A percentile compares a stretch with the other conserved stretches of the same genome.
phyloP scores from a whole-genome alignment of 1,284 basidiomycete genomes.

The Phellopilus nigrolimitatus region DNA sequence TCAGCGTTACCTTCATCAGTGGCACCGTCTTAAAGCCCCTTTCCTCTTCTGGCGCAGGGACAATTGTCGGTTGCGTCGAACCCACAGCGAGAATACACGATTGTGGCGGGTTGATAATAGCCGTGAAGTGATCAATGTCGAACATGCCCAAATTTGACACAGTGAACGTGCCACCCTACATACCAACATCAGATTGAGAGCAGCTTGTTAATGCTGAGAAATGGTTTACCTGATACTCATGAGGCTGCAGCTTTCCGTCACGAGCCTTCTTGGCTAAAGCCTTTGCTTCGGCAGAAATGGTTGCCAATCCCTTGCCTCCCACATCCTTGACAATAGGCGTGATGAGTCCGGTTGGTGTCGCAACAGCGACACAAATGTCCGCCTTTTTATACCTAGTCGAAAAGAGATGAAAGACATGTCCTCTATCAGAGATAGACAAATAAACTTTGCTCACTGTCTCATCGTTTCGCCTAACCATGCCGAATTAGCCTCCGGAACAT shows the following conservation, averaged over 20 bases:
- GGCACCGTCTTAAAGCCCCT: slow-evolving; percentile 90
- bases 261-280: slow-evolving; percentile 91
- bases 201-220: slow-evolving; percentile 5
- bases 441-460: slow-evolving; percentile 65
- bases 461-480: slow-evolving; percentile 97
- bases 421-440: not conserved
- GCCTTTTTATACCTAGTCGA: slow-evolving; percentile 83
- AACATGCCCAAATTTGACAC: slow-evolving; percentile 99
- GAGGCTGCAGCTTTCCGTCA: slow-evolving; percentile 92
- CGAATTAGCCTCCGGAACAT: slow-evolving; percentile 97
- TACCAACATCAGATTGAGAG: slow-evolving; percentile 1
- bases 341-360: slow-evolving; percentile 94
- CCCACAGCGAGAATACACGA: slow-evolving; percentile 97
- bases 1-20: slow-evolving; percentile 95
- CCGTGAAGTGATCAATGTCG: slow-evolving; percentile 93
- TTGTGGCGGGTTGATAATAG: slow-evolving; percentile 99
- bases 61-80: slow-evolving; percentile 80
- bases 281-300: slow-evolving; percentile 92
- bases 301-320: slow-evolving; percentile 86
- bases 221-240: slow-evolving; percentile 83
- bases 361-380: slow-evolving; percentile 96
- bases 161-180: slow-evolving; percentile 93
- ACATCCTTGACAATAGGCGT: slow-evolving; percentile 97
- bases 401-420: slow-evolving; percentile 4
- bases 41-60: slow-evolving; percentile 84